phyloP scores from a whole-genome alignment of 2,329 filamentous ascomycete genomes.

The Thielaviopsis ethacetica region DNA sequence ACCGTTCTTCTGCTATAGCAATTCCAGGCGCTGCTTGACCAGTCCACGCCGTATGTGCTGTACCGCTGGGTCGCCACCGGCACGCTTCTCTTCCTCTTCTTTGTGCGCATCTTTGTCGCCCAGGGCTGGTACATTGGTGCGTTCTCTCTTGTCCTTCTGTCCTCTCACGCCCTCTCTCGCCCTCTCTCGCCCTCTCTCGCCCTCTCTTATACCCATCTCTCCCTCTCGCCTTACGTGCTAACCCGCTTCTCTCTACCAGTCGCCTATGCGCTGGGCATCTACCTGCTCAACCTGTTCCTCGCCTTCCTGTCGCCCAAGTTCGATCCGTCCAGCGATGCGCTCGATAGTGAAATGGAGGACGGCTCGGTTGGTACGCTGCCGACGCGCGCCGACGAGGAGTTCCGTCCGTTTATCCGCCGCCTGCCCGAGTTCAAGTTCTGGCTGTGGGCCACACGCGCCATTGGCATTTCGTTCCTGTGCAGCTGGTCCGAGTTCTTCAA shows the following conservation, averaged over 20 bases:
- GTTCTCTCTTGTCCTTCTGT: slow-evolving; percentile 14
- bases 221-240: background rate
- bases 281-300: slow-evolving; percentile 96
- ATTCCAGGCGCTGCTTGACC: slow-evolving; percentile 89
- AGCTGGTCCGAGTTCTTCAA: slow-evolving; percentile 92
- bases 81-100: slow-evolving; percentile 62
- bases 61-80: slow-evolving; percentile 88
- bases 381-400: slow-evolving; percentile 93
- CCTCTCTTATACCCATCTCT: too few relatives aligned
- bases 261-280: slow-evolving; percentile 94
- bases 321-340: slow-evolving; percentile 79
- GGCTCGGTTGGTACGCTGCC: slow-evolving; percentile 68
- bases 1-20: slow-evolving; percentile 35
- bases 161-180: background rate
- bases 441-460: slow-evolving; percentile 83
- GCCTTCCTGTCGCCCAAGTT: slow-evolving; percentile 98
- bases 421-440: slow-evolving; percentile 99
- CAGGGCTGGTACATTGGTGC: slow-evolving; percentile 98
- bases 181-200: background rate
- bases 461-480: slow-evolving; percentile 70
- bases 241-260: slow-evolving; percentile 36
- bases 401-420: slow-evolving; percentile 88
- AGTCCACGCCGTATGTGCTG: slow-evolving; percentile 72
- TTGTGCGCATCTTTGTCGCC: slow-evolving; percentile 72
- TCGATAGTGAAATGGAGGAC: slow-evolving; percentile 94